Base-by-base conservation (phyloP, 306 rosid genomes). In the Begonia loranthoides region DNA sequence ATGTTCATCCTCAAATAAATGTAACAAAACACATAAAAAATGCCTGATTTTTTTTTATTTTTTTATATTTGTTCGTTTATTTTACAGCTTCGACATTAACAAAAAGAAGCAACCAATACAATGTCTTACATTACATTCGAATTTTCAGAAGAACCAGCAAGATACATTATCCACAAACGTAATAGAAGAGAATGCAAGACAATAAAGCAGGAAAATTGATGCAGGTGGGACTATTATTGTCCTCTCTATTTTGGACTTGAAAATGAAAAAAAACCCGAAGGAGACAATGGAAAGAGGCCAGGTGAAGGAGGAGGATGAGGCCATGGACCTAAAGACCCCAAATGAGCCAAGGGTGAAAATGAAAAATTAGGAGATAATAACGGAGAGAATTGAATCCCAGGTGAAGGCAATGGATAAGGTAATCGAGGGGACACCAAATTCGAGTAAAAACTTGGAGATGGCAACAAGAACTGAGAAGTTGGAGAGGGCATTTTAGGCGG, bases 251-350 rank as follows among this genome's bases (percentile, higher is more conserved):
- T 76, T 51, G 95, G 97, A 74, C 97, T 90, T 69, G 78, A 56
- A 36, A 79, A 53, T 41, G 87, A 79, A 47, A 82, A 90, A 67
- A 78, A 66, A 15, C 85, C 84, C 4, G 97, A 73, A 51, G 97
- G 97, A 45, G 97, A 90, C 43, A 76, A 62, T 2, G 94, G 95
- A 73, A 76, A 85, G 55, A 76, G 22, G 46, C 97, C 95, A 0
- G 97, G 97, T 58, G 97, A 85, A 60, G 70, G 87, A n/a, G 94
- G 97, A 50, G 72, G 92, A 52, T 78, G 95, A 58, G 97, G 95
- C 49, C 97, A 95, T 28, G 97, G 97, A 41, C 97, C 97, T 65
- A 90, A 76, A 65, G 84, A 68, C 77, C 97, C 94, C 0, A 88
- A 60, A 33, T 89, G 97, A 2, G 55, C 77, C 77, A 78, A 69